phyloP scores from a whole-genome alignment of 2,329 filamentous ascomycete genomes.

The Ilyonectria destructans region DNA sequence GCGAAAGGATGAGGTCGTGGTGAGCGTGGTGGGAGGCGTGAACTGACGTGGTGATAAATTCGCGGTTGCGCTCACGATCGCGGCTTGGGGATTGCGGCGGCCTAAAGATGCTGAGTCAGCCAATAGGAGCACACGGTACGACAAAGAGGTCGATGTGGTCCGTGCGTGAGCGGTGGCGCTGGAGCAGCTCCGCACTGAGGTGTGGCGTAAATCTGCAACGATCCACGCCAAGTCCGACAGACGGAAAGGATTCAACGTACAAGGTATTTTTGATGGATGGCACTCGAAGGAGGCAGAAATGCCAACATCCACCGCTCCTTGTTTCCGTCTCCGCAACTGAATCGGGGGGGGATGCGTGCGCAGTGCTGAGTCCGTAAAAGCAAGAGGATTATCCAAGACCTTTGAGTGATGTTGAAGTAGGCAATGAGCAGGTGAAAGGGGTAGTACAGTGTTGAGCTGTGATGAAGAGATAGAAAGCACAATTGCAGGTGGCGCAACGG shows the following conservation, averaged over 20 bases:
- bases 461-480: no score
- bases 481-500: no score
- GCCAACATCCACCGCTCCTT: background rate
- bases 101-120: slow-evolving; percentile 35
- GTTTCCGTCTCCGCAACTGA: background rate
- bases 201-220: slow-evolving; percentile 8
- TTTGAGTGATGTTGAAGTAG: no score
- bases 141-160: background rate
- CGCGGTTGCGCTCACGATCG: slow-evolving; percentile 31
- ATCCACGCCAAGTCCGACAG: background rate
- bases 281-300: background rate
- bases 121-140: background rate
- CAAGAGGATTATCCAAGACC: background rate
- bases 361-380: background rate
- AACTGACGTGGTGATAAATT: slow-evolving; percentile 25
- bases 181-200: background rate
- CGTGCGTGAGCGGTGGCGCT: background rate
- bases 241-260: background rate
- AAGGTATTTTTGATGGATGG: background rate
- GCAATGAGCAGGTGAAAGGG: no score
- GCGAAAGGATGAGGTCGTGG: slow-evolving; percentile 21
- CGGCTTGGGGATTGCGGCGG: slow-evolving; percentile 18
- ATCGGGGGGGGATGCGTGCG: background rate
- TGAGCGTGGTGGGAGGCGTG: slow-evolving; percentile 20
- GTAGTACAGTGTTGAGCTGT: no score